Conservation (phyloP, 345 rosid genomes). For the Excoecaria cochinchinensis region DNA sequence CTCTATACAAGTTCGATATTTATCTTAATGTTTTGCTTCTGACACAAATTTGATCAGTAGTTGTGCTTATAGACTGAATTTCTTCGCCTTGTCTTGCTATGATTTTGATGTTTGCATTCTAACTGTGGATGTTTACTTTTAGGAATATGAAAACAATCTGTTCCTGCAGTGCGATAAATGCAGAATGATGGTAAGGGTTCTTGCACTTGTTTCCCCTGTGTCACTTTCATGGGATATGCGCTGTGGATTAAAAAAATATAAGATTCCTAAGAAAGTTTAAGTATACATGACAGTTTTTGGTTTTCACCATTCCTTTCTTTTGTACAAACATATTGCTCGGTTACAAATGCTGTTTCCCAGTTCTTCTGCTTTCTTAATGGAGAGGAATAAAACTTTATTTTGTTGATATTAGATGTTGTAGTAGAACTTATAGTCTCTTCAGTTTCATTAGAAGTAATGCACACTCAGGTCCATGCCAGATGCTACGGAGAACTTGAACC, state of each 20-base stretch:
- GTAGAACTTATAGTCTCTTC: slow-evolving; percentile 14
- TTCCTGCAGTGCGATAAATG: slow-evolving; percentile 98
- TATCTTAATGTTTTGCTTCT: not conserved
- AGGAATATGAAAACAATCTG: slow-evolving; percentile 94
- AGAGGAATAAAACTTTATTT: not conserved
- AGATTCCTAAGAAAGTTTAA: slow-evolving; percentile 4
- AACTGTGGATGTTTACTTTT: slow-evolving; percentile 26
- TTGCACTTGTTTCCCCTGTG: slow-evolving; percentile 14
- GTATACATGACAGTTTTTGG: not conserved
- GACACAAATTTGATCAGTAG: not conserved
- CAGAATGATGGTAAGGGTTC: slow-evolving; percentile 87
- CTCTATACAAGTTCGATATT: too few species aligned
- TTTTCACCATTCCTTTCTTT: slow-evolving; percentile 5
- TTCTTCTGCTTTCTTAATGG: not conserved
- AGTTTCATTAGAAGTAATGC: slow-evolving; percentile 13
- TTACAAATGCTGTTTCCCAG: not conserved
- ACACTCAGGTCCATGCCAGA: slow-evolving; percentile 81
- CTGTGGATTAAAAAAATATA: not conserved
- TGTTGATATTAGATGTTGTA: slow-evolving; percentile 4
- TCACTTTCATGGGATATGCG: slow-evolving; percentile 12
- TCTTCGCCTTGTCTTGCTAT: not conserved
- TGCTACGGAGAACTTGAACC: slow-evolving; percentile 95
- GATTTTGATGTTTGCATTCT: slow-evolving; percentile 18
- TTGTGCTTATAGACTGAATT: not conserved
- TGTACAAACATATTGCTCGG: not conserved